Base-by-base conservation (phyloP, 2,329 filamentous ascomycete species). In the Alternaria sp. region DNA sequence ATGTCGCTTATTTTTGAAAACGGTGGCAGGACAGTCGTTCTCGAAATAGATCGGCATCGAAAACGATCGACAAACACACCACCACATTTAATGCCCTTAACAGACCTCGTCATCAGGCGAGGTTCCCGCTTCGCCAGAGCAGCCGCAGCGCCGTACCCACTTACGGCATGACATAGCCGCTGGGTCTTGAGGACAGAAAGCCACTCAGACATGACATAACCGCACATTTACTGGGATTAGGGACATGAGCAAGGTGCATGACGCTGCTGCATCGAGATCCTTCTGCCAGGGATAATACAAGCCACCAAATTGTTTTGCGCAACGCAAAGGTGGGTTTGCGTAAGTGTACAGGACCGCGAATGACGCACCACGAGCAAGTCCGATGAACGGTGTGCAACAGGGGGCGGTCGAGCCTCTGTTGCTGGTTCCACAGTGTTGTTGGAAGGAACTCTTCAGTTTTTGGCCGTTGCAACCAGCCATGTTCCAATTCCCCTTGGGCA, bases 91-190 rank as follows among this genome's bases (percentile, higher is more conserved):
- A 50, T 44, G 40, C 43, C 30, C 30, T 23, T 54, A 6, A n/a
- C 43, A 50, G 30, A 32, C 44, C 17, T 62, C 60, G 49, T 59
- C 60, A 59, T 62, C 56, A 59, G 50, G 56, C 60, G 49, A 62
- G 44, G 44, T 54, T 50, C 43, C 60, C 56, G 56, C 56, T 47
- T 32, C 50, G 60, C 49, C 26, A 21, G 45, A 40, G 54, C 59
- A 49, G 51, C 59, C 25, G 43, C 28, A 59, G 47, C 36, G 30
- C 43, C 36, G 15, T 25, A 28, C 17, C 23, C 43, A 19, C 25
- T 46, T 50, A 32, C 36, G 15, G 25, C 47, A 62, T 62, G 60
- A 54, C 60, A 62, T 54, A 43, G 54, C 44, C 32, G 49, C 50
- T 62, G 55, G 43, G 45, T 25, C 32, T 54, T 19, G 43, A 26